Conservation (phyloP, 2,329 filamentous ascomycete genomes). For the Pseudogymnoascus destructans region DNA sequence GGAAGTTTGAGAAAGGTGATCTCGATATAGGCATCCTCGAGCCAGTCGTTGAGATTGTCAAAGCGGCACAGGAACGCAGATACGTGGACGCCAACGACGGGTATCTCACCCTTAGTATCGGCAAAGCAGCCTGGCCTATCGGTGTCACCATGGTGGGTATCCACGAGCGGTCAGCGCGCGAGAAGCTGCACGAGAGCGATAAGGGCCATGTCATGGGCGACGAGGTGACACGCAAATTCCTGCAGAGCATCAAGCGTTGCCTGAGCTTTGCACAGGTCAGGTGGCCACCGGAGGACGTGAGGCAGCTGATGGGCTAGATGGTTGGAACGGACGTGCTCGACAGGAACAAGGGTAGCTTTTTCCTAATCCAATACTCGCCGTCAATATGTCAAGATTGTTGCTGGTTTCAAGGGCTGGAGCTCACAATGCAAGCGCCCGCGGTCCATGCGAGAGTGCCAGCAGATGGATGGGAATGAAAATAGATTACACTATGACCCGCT, state of each 20-base stretch:
- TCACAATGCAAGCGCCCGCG: neutral
- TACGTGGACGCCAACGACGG: conserved; percentile 97
- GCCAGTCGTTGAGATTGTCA: conserved; percentile 82
- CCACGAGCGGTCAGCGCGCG: conserved; percentile 86
- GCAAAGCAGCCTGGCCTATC: conserved; percentile 96
- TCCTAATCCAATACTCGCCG: neutral
- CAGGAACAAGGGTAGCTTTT: neutral
- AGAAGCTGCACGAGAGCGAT: conserved; percentile 81
- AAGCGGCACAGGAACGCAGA: conserved; percentile 74
- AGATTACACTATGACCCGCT: neutral
- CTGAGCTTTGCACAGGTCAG: conserved; percentile 92
- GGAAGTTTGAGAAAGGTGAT: conserved; percentile 71
- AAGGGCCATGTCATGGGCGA: conserved; percentile 96
- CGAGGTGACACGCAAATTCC: conserved; percentile 84
- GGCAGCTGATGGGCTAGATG: conserved; percentile 78
- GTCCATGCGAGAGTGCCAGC: neutral
- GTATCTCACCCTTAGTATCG: conserved; percentile 84
- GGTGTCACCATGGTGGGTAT: conserved; percentile 99
- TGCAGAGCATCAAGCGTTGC: conserved; percentile 96
- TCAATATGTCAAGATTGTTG: neutral
- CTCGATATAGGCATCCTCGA: conserved; percentile 67
- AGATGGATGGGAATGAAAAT: neutral
- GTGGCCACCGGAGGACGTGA: conserved; percentile 85
- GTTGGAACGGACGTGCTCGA: neutral
- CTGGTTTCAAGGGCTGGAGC: neutral